These are phyloP conservation scores for Leccinum subatratum DNA, from an alignment of 1,284 basidiomycete species.

Conservation along the genomic window DNA sequence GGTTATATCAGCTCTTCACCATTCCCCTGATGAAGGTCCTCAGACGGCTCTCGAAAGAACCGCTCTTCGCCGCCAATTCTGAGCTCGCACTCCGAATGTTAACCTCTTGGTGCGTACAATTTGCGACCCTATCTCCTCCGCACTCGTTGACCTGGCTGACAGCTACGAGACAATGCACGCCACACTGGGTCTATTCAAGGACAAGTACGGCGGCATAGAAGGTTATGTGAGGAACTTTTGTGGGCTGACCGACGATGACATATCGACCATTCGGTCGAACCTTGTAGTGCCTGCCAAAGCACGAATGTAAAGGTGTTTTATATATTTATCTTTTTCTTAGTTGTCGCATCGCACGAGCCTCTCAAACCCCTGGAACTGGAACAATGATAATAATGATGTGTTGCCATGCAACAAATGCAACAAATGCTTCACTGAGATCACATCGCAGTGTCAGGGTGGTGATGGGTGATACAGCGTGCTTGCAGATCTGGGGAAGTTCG, in stretches of 20 bases:
- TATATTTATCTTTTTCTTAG: neutral
- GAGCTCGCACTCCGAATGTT: constrained; percentile 75
- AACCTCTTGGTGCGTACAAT: constrained; percentile 52
- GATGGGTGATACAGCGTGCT: neutral
- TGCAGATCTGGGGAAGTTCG: neutral
- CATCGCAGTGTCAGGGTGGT: neutral
- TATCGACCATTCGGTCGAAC: constrained; percentile 55
- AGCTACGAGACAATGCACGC: constrained; percentile 70
- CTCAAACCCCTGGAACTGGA: neutral
- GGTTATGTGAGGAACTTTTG: constrained; percentile 53
- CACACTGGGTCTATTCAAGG: constrained; percentile 54
- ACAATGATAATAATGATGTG: constrained; percentile 1
- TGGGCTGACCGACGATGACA: constrained; percentile 55
- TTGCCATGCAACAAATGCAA: neutral
- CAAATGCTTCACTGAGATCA: neutral
- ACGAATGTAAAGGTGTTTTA: constrained; percentile 26
- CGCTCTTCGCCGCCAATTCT: constrained; percentile 63
- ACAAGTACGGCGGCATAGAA: constrained; percentile 65
- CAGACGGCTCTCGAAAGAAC: constrained; percentile 59
- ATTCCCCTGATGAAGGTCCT: constrained; percentile 44
- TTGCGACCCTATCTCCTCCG: neutral
- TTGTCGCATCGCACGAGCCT: neutral
- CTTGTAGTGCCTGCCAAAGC: constrained; percentile 41
- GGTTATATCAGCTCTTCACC: no score
- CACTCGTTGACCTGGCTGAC: neutral